A percentile compares a stretch with the other conserved stretches of the same genome.
Evolutionary conservation across 306 rosid genomes (phyloP).

Genomic region (Prunus kanzakura): DNA sequence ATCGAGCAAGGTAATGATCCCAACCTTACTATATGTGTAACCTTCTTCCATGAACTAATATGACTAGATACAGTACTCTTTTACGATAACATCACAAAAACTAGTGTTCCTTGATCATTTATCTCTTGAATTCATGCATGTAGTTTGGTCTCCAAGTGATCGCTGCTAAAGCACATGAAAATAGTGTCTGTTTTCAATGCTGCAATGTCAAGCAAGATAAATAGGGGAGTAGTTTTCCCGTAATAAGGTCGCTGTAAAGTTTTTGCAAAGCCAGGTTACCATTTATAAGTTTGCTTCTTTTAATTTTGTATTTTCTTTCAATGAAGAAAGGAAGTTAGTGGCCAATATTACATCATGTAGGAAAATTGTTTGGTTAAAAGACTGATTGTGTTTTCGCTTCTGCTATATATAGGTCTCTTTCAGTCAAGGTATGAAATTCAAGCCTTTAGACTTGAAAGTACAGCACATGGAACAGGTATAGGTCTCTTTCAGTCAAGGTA

Average conservation of each 20-base stretch:
- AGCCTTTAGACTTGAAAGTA: constrained; percentile 69
- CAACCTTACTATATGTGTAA: neutral
- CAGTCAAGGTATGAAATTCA: constrained; percentile 77
- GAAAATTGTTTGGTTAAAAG: neutral
- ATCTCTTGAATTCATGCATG: neutral
- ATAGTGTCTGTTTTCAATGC: neutral
- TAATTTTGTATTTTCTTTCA: neutral
- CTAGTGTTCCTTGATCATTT: neutral
- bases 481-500: constrained; percentile 79
- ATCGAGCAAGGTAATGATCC: constrained; percentile 68
- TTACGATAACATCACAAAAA: neutral
- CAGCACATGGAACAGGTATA: constrained; percentile 55
- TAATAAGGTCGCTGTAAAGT: neutral
- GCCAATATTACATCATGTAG: neutral
- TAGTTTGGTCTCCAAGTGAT: too few species aligned
- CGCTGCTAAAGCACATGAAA: neutral
- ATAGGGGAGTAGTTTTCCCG: neutral
- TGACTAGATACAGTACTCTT: neutral
- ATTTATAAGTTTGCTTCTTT: neutral
- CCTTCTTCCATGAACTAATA: neutral
- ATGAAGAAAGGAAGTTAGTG: neutral
- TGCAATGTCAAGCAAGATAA: neutral
- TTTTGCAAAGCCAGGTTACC: neutral
- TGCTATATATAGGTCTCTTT: constrained; percentile 57
- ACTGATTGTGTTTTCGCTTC: neutral